Percentiles rank a stretch among this genome's conserved stretches.
Conservation (phyloP, 2,329 filamentous ascomycete species). For the Beauveria sp. region DNA sequence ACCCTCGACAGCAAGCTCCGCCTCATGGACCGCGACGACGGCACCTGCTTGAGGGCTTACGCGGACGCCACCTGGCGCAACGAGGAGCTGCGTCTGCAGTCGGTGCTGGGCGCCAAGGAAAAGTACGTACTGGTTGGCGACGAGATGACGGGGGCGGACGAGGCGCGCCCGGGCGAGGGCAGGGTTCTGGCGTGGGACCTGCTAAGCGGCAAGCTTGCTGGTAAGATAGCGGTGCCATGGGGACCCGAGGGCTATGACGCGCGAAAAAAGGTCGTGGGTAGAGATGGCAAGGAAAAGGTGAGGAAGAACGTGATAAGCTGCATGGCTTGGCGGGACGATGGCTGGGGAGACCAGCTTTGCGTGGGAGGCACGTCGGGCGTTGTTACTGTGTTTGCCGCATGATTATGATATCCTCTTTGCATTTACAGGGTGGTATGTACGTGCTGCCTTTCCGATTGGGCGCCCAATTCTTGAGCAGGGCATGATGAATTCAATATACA, state of each 20-base stretch:
- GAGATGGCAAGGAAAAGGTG: conserved; percentile 53
- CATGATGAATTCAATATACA: conserved; percentile 21
- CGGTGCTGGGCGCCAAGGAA: conserved; percentile 67
- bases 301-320: conserved; percentile 55
- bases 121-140: conserved; percentile 74
- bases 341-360: conserved; percentile 58
- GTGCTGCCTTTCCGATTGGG: background rate
- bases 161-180: conserved; percentile 39
- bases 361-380: conserved; percentile 58
- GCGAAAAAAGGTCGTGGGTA: conserved; percentile 47
- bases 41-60: conserved; percentile 67
- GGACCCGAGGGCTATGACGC: conserved; percentile 41
- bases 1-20: conserved; percentile 69
- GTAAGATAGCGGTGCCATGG: conserved; percentile 54
- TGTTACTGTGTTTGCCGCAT: conserved; percentile 52
- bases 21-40: conserved; percentile 71
- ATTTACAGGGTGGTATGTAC: background rate
- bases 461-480: background rate
- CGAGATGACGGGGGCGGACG: conserved; percentile 42
- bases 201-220: conserved; percentile 60
- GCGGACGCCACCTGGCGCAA: conserved; percentile 52
- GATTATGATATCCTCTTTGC: conserved; percentile 12
- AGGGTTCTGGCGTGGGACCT: conserved; percentile 78
- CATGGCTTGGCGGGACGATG: conserved; percentile 54
- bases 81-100: conserved; percentile 65